Conservation (phyloP, 1,284 basidiomycete species). For the Pyrrhoderma lamaoense region DNA sequence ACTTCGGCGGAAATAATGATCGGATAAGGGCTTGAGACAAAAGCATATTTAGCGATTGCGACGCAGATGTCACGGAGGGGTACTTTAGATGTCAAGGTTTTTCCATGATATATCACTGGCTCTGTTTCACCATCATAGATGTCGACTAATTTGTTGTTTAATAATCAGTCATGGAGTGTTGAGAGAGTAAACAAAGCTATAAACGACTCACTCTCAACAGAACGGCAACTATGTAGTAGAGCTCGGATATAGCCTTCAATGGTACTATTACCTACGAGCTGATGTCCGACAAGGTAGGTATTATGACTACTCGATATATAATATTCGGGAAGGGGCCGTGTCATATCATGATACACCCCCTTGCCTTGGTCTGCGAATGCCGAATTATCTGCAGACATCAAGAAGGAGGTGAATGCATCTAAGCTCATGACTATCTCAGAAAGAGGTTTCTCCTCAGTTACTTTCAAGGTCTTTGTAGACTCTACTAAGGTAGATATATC, state of each 20-base stretch:
- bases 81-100: slow-evolving; percentile 86
- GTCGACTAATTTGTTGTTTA: slow-evolving; percentile 63
- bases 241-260: slow-evolving; percentile 96
- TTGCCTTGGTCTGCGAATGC: slow-evolving; percentile 40
- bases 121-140: slow-evolving; percentile 86
- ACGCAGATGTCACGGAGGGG: slow-evolving; percentile 78
- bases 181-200: slow-evolving; percentile 3
- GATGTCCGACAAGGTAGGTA: slow-evolving; percentile 93
- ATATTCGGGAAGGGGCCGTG: slow-evolving; percentile 79
- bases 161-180: background rate
- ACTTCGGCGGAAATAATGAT: slow-evolving; percentile 94
- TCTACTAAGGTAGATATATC: too few species aligned
- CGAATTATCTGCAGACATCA: slow-evolving; percentile 63
- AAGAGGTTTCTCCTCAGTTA: slow-evolving; percentile 18
- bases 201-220: slow-evolving; percentile 81
- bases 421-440: slow-evolving; percentile 35
- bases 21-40: slow-evolving; percentile 89
- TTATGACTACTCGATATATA: slow-evolving; percentile 95
- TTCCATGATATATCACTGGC: slow-evolving; percentile 86
- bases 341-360: slow-evolving; percentile 59
- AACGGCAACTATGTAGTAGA: slow-evolving; percentile 83
- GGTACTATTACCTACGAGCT: slow-evolving; percentile 89
- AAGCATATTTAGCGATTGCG: slow-evolving; percentile 89
- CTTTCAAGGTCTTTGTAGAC: slow-evolving; percentile 19
- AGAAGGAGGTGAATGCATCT: slow-evolving; percentile 68